phyloP scores from a whole-genome alignment of 1,284 basidiomycete species.

The Cronartium quercuum region DNA sequence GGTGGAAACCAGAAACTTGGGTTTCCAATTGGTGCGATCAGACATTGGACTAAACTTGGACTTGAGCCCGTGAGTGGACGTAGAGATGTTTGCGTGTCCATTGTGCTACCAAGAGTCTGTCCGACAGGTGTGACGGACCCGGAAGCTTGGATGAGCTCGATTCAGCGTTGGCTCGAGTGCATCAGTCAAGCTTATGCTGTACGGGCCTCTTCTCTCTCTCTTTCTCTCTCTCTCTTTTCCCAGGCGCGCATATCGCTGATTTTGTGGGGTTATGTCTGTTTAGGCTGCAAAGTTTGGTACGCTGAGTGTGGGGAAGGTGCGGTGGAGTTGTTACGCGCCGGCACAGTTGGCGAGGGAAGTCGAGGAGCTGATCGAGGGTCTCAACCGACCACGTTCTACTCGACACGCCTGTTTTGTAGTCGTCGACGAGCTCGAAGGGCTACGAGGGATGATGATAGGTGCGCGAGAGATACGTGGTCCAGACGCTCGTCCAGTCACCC shows the following conservation, averaged over 20 bases:
- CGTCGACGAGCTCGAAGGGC: constrained; percentile 1
- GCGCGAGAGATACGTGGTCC: constrained; percentile 2
- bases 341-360: constrained; percentile 5
- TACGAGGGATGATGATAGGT: constrained; percentile 15
- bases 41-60: constrained; percentile 26
- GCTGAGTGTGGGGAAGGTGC: constrained; percentile 24
- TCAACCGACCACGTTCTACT: not conserved
- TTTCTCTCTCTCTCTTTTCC: not conserved
- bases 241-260: not conserved
- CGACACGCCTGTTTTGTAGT: constrained; percentile 34
- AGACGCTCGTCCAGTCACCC: constrained; percentile 18
- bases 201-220: not conserved
- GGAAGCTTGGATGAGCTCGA: not conserved
- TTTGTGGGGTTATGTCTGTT: not conserved
- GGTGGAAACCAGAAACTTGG: constrained; percentile 15
- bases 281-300: constrained; percentile 27
- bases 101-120: constrained; percentile 1
- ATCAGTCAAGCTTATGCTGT: constrained; percentile 11
- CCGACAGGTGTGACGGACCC: not conserved
- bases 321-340: constrained; percentile 7
- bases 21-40: constrained; percentile 2
- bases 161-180: not conserved
- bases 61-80: constrained; percentile 22
- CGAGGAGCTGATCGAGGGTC: not conserved
- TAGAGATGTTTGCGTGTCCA: constrained; percentile 13